phyloP scores from a whole-genome alignment of 371 early-diverging fungal genomes.

The Rhizopus delemar region DNA sequence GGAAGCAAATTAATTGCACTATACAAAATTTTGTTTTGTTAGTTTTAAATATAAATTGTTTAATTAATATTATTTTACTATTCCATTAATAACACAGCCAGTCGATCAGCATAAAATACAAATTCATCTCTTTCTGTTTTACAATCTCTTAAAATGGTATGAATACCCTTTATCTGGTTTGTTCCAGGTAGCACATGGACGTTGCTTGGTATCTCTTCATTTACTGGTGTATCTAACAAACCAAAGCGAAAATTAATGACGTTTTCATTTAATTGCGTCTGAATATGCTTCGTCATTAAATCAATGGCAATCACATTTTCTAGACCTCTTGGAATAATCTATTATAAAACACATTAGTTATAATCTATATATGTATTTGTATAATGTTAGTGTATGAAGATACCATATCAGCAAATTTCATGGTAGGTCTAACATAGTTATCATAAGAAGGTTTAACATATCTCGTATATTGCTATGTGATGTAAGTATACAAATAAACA shows the following conservation, averaged over 20 bases:
- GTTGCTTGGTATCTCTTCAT: conserved; percentile 50
- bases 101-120: conserved; percentile 85
- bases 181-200: conserved; percentile 62
- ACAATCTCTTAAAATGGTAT: conserved; percentile 80
- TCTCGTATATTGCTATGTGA: conserved; percentile 73
- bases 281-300: conserved; percentile 84
- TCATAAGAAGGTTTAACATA: conserved; percentile 94
- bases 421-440: conserved; percentile 84
- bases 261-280: conserved; percentile 78
- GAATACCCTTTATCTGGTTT: conserved; percentile 78
- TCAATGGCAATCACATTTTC: conserved; percentile 92
- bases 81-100: conserved; percentile 85
- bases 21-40: neutral
- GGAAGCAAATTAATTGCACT: conserved; percentile 70
- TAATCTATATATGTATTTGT: neutral
- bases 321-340: conserved; percentile 87
- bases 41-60: neutral
- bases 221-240: conserved; percentile 47
- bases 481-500: neutral
- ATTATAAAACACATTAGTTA: neutral
- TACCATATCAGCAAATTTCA: conserved; percentile 86
- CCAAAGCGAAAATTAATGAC: conserved; percentile 69
- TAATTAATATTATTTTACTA: conserved; percentile 37
- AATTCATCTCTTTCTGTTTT: conserved; percentile 82
- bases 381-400: conserved; percentile 4